Evolutionary conservation across 768 basidiomycete genomes (phyloP).

Genomic region (Dentipellis sp.): DNA sequence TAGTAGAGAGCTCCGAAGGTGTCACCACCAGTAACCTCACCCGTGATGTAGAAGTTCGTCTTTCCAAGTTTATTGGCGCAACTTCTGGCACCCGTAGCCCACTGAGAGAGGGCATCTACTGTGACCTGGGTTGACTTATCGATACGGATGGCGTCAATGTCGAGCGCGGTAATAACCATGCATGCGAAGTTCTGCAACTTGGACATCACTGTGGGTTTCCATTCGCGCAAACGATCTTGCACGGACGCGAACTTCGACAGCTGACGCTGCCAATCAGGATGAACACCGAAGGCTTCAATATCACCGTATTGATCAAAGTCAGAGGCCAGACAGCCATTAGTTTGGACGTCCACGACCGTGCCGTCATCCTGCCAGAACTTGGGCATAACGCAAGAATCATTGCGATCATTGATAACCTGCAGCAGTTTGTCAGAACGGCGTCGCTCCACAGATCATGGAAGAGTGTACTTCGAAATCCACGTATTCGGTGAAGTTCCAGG

Average conservation of each 20-base stretch:
- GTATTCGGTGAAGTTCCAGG: slow-evolving; percentile 84
- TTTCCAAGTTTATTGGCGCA: slow-evolving; percentile 72
- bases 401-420: slow-evolving; percentile 61
- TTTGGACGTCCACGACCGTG: slow-evolving; percentile 43
- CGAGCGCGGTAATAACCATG: slow-evolving; percentile 79
- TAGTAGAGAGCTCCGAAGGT: slow-evolving; percentile 82
- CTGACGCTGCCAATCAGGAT: slow-evolving; percentile 91
- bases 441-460: slow-evolving; percentile 1
- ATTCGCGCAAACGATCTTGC: slow-evolving; percentile 92
- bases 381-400: slow-evolving; percentile 67
- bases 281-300: slow-evolving; percentile 96
- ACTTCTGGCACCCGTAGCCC: slow-evolving; percentile 63
- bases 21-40: slow-evolving; percentile 93
- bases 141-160: slow-evolving; percentile 90
- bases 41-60: slow-evolving; percentile 83
- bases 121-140: slow-evolving; percentile 93
- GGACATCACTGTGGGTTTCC: slow-evolving; percentile 70
- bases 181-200: slow-evolving; percentile 77
- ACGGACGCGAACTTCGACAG: slow-evolving; percentile 93
- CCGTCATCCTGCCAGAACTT: slow-evolving; percentile 78
- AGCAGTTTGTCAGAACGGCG: slow-evolving; percentile 3
- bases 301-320: slow-evolving; percentile 96
- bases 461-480: slow-evolving; percentile 62
- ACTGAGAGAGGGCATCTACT: slow-evolving; percentile 66
- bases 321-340: slow-evolving; percentile 65